These are phyloP conservation scores for Exophiala mesophila DNA, from an alignment of 2,329 filamentous ascomycete species.

Conservation along the genomic window DNA sequence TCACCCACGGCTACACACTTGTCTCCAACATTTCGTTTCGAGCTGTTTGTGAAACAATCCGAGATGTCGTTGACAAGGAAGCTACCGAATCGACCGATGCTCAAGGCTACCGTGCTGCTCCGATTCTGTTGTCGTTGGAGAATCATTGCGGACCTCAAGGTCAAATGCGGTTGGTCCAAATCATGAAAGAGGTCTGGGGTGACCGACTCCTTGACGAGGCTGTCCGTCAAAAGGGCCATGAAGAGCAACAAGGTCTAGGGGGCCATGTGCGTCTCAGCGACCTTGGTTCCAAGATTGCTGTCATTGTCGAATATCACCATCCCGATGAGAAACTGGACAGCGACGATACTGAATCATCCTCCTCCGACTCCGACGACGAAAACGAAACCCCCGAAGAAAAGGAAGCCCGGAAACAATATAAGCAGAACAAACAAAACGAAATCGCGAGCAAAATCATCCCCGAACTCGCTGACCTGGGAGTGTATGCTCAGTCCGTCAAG, in stretches of 20 bases:
- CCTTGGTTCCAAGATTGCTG: slow-evolving; percentile 22
- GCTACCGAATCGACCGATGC: slow-evolving; percentile 6
- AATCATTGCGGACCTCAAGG: slow-evolving; percentile 24
- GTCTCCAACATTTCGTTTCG: slow-evolving; percentile 24
- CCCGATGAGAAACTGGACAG: slow-evolving; percentile 14
- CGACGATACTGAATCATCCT: slow-evolving; percentile 3
- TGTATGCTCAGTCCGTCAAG: slow-evolving; percentile 27
- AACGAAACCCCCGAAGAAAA: slow-evolving; percentile 17
- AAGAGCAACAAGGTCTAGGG: slow-evolving; percentile 21
- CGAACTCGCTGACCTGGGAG: slow-evolving; percentile 25
- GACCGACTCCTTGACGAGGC: slow-evolving; percentile 23
- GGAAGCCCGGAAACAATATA: slow-evolving; percentile 16
- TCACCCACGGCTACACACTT: slow-evolving; percentile 26
- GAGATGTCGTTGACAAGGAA: slow-evolving; percentile 24
- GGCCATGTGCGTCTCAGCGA: slow-evolving; percentile 23
- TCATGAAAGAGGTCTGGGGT: slow-evolving; percentile 25
- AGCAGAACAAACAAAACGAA: slow-evolving; percentile 20
- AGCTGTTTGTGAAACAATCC: slow-evolving; percentile 25
- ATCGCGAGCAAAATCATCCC: slow-evolving; percentile 20
- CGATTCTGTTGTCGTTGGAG: slow-evolving; percentile 24
- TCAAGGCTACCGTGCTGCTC: slow-evolving; percentile 17
- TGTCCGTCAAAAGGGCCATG: slow-evolving; percentile 21
- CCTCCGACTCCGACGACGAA: slow-evolving; percentile 6
- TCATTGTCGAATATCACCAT: slow-evolving; percentile 27
- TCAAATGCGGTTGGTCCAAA: slow-evolving; percentile 22